phyloP scores from a whole-genome alignment of 176 grass and related monocot species.

The Eragrostis nindensis region DNA sequence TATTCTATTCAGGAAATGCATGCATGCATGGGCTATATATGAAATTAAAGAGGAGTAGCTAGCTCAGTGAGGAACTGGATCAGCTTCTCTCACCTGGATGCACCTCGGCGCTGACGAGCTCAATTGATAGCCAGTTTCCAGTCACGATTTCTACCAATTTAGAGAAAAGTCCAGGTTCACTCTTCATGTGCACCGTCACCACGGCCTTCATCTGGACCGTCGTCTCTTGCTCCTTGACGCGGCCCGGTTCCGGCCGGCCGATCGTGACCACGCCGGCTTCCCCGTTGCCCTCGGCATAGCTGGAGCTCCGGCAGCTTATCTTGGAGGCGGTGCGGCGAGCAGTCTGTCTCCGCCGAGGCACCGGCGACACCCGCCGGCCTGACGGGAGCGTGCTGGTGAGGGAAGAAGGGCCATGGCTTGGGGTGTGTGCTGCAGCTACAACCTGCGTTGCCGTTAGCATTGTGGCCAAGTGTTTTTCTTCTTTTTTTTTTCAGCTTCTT shows the following conservation, averaged over 20 bases:
- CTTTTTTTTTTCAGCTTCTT: too few relatives aligned
- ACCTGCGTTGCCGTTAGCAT: conserved; percentile 16
- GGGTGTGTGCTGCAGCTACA: background rate
- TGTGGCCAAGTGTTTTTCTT: background rate
- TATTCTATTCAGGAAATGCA: too few relatives aligned
- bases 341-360: background rate
- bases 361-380: background rate
- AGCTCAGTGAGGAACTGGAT: too few relatives aligned
- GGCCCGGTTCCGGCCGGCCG: background rate
- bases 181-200: conserved; percentile 33
- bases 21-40: too few relatives aligned
- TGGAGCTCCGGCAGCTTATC: background rate
- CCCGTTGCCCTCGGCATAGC: background rate
- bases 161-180: too few relatives aligned
- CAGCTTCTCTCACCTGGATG: conserved; percentile 50
- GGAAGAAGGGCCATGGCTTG: background rate
- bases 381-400: background rate
- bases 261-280: background rate
- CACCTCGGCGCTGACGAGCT: conserved; percentile 56
- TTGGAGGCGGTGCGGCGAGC: background rate
- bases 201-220: conserved; percentile 30
- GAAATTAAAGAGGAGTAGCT: too few relatives aligned
- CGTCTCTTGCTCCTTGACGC: background rate
- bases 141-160: conserved; percentile 1
- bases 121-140: conserved; percentile 9